Conservation (phyloP, 768 basidiomycete genomes). For the Mycena rebaudengoi region DNA sequence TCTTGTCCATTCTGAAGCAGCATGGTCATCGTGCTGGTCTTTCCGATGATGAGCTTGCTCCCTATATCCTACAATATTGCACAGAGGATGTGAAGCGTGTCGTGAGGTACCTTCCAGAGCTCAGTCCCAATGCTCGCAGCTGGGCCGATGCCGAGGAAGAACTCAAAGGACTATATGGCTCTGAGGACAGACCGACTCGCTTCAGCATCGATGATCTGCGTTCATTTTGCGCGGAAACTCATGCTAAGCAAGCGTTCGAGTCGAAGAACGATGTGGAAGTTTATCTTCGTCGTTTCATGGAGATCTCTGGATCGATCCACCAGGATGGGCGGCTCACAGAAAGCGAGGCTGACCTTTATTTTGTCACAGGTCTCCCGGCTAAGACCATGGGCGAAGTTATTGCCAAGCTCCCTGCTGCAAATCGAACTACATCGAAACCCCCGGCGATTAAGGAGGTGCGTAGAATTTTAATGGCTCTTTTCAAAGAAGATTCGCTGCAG, state of each 20-base stretch:
- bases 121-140: not conserved
- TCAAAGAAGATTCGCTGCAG: not conserved
- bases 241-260: not conserved
- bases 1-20: not conserved
- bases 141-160: not conserved
- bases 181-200: not conserved
- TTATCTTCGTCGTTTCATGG: not conserved
- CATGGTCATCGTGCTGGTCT: not conserved
- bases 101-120: not conserved
- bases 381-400: not conserved
- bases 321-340: not conserved
- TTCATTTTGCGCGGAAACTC: not conserved
- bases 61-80: not conserved
- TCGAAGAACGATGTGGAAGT: not conserved
- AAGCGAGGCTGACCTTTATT: not conserved
- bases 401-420: not conserved
- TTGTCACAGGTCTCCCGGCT: not conserved
- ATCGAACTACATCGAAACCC: not conserved
- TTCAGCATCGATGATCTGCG: not conserved
- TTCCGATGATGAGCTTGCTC: not conserved
- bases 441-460: not conserved
- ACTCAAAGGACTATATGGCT: not conserved
- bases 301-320: not conserved
- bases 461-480: not conserved
- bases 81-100: not conserved